Base-by-base conservation (phyloP, 306 rosid species). In the Dryas drummondii region DNA sequence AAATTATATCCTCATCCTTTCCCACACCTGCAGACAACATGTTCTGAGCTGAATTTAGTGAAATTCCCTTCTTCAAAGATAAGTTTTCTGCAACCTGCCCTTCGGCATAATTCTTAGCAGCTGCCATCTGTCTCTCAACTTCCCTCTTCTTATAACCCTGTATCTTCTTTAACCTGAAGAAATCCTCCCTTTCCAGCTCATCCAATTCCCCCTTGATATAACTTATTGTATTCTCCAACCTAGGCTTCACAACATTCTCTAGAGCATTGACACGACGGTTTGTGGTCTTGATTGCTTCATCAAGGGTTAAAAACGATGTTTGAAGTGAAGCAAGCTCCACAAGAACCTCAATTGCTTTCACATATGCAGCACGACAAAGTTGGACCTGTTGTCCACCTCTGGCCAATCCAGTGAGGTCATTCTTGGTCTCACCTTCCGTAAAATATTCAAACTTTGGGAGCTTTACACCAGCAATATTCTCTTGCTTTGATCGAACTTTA, bases 311-410 rank as follows among this genome's bases (percentile, higher is more conserved):
- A 72, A 94, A 94, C 5, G 98, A 94, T 26, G 98, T 94, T 74
- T 94, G 98, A 71, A 94, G 91, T 1, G 98, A 94, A 17, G 98
- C 98, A 73, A 93, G 96, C 89, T 91, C 98, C 58, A 94, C 98
- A 55, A 94, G 97, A 55, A 91, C 90, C 87, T 94, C 98, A 64
- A 94, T 90, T 9, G 98, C 90, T 78, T 91, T 94, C 62, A 94
- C 86, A 78, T 91, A 88, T 17, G 98, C 96, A 8, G 75, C 88
- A 19, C 97, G 96, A 50, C 98, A 94, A n/a, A 81, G 88, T 79
- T 91, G 98, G 67, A 94, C 87, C 83, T 94, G 98, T 70, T 94
- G 97, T 9, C 98, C 98, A 66, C 98, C 98, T 53, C 98, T 79
- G 7, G 98, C 97, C 84, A 94, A 81, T 52, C 98, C 98, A 0